phyloP scores from a whole-genome alignment of 129 eudicot species.

The Apium graveolens region DNA sequence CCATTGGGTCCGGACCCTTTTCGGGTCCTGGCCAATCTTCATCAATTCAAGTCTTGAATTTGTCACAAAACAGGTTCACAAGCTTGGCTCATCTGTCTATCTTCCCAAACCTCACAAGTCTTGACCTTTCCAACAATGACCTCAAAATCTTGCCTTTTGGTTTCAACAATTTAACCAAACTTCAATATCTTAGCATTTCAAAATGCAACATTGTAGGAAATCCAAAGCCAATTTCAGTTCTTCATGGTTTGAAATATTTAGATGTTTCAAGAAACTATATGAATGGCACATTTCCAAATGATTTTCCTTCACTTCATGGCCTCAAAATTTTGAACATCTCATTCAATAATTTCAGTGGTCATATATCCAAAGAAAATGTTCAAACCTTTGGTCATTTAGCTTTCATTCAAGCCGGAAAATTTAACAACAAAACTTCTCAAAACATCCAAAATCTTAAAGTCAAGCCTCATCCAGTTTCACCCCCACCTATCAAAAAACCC shows the following conservation, averaged over 20 bases:
- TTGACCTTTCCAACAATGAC: slow-evolving; percentile 62
- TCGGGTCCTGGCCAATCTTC: slow-evolving; percentile 20
- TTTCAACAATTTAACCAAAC: slow-evolving; percentile 35
- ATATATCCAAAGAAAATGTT: slow-evolving; percentile 18
- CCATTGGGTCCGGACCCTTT: slow-evolving; percentile 35
- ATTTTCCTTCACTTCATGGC: slow-evolving; percentile 47
- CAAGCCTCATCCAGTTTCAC: slow-evolving; percentile 22
- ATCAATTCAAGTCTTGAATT: slow-evolving; percentile 38
- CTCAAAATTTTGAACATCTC: slow-evolving; percentile 75
- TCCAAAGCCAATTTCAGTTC: slow-evolving; percentile 37
- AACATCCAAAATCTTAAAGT: slow-evolving; percentile 16
- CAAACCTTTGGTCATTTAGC: slow-evolving; percentile 53
- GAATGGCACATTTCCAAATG: slow-evolving; percentile 57
- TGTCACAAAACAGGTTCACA: slow-evolving; percentile 74
- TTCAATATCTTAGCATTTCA: slow-evolving; percentile 54
- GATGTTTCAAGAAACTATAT: slow-evolving; percentile 61
- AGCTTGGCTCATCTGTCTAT: slow-evolving; percentile 35
- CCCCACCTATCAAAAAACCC: slow-evolving; percentile 19
- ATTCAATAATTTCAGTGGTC: slow-evolving; percentile 61
- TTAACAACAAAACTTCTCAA: slow-evolving; percentile 14
- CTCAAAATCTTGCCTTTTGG: slow-evolving; percentile 45
- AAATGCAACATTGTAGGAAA: slow-evolving; percentile 52
- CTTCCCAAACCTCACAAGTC: slow-evolving; percentile 40
- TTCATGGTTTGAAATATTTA: slow-evolving; percentile 36
- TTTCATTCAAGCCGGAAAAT: slow-evolving; percentile 51